Percentiles rank a stretch among this genome's conserved stretches.
Evolutionary conservation across 345 rosid species (phyloP).

Genomic region (Clausena lansium): DNA sequence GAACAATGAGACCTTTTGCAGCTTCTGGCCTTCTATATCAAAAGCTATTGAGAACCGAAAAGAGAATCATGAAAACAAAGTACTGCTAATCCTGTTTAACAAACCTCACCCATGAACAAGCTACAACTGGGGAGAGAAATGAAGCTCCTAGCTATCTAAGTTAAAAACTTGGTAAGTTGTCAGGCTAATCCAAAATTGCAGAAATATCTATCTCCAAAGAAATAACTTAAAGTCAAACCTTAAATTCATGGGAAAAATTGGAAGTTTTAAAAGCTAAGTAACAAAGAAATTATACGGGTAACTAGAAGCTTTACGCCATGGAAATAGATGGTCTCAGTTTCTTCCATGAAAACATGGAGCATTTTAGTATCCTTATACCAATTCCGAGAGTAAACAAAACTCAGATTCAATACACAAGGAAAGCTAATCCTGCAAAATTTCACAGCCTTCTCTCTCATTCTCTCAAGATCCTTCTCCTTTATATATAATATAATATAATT

Average conservation of each 20-base stretch:
- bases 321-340: constrained; percentile 14
- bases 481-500: constrained; percentile 26
- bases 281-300: background rate
- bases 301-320: background rate
- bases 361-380: constrained; percentile 18
- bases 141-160: background rate
- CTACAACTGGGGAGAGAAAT: background rate
- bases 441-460: constrained; percentile 24
- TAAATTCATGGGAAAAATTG: background rate
- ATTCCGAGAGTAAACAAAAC: constrained; percentile 35
- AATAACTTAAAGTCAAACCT: background rate
- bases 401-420: constrained; percentile 34
- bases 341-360: constrained; percentile 36
- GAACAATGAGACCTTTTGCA: background rate
- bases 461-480: constrained; percentile 37
- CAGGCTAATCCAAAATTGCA: background rate
- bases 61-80: background rate
- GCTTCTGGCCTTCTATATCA: background rate
- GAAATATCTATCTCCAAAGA: background rate
- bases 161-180: background rate
- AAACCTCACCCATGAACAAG: background rate
- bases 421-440: constrained; percentile 59
- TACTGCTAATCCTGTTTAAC: background rate
- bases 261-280: background rate
- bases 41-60: background rate